A percentile compares a stretch with the other conserved stretches of the same genome.
Conservation (phyloP, 2,329 filamentous ascomycete genomes). For the Fusarium siculi region DNA sequence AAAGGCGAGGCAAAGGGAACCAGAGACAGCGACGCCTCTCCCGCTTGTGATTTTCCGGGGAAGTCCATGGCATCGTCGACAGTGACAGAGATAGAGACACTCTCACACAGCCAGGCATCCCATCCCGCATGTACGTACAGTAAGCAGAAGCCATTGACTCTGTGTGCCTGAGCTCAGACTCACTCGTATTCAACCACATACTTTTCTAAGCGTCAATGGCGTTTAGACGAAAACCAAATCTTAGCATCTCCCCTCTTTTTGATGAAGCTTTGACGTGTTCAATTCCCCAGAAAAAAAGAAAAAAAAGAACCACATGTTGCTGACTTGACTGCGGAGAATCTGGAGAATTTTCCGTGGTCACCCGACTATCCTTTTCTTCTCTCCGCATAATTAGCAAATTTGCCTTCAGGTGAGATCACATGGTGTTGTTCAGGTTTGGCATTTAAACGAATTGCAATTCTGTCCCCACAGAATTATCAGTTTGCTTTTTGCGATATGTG, state of each 20-base stretch:
- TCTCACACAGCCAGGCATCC: background rate
- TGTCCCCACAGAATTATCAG: background rate
- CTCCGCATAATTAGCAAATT: background rate
- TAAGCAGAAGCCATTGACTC: background rate
- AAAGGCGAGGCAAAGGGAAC: background rate
- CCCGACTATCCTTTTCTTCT: slow-evolving; percentile 2
- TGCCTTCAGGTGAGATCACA: slow-evolving; percentile 22
- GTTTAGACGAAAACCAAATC: slow-evolving; percentile 28
- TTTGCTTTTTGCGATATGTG: slow-evolving; percentile 31
- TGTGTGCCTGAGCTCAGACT: slow-evolving; percentile 23
- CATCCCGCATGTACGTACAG: background rate
- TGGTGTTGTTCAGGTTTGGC: background rate
- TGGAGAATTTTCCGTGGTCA: slow-evolving; percentile 19
- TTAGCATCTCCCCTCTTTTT: background rate
- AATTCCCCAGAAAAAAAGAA: slow-evolving; percentile 9
- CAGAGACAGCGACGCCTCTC: slow-evolving; percentile 43
- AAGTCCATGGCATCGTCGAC: slow-evolving; percentile 7
- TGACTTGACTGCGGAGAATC: slow-evolving; percentile 24
- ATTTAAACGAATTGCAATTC: background rate
- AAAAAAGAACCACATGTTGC: slow-evolving; percentile 10
- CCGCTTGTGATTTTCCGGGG: slow-evolving; percentile 39
- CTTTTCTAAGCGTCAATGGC: slow-evolving; percentile 37
- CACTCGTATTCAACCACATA: background rate
- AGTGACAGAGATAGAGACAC: background rate
- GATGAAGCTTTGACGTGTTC: slow-evolving; percentile 17